phyloP scores from a whole-genome alignment of 129 eudicot genomes.

The Chrysanthemum seticuspe region DNA sequence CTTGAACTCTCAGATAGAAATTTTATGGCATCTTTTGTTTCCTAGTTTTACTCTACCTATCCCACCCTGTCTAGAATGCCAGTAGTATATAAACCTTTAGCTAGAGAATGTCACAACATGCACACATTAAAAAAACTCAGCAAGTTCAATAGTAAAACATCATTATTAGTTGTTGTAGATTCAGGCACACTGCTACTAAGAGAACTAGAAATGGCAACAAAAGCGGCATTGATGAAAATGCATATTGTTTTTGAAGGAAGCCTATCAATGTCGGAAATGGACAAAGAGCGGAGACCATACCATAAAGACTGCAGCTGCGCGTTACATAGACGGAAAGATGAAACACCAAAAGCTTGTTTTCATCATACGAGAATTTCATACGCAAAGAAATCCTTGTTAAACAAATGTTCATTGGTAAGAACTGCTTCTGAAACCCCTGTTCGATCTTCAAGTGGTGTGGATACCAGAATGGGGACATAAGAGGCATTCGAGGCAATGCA shows the following conservation, averaged over 20 bases:
- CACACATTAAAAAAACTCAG: not conserved
- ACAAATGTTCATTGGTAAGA: slow-evolving; percentile 14
- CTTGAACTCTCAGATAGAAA: not conserved
- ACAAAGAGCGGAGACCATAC: slow-evolving; percentile 9
- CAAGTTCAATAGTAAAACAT: not conserved
- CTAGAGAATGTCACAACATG: not conserved
- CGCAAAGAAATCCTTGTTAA: slow-evolving; percentile 18
- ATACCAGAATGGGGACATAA: not conserved
- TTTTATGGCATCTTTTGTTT: slow-evolving; percentile 4
- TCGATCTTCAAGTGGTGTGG: not conserved
- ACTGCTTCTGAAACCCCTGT: slow-evolving; percentile 4
- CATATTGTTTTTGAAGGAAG: slow-evolving; percentile 3
- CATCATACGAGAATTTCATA: slow-evolving; percentile 31
- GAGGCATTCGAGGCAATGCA: not conserved
- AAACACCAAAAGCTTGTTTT: slow-evolving; percentile 1
- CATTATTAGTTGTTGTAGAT: not conserved
- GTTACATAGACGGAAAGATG: not conserved
- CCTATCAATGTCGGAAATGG: slow-evolving; percentile 2
- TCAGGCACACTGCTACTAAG: not conserved
- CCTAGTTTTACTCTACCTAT: not conserved
- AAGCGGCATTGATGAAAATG: not conserved
- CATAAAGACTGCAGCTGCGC: slow-evolving; percentile 9
- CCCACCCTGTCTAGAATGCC: too few species aligned
- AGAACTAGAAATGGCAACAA: slow-evolving; percentile 7
- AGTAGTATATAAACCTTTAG: not conserved